A percentile compares a stretch with the other conserved stretches of the same genome.
These are phyloP conservation scores for Aspergillus cavernicola DNA, from an alignment of 495 filamentous ascomycete species.

Conservation along the genomic window DNA sequence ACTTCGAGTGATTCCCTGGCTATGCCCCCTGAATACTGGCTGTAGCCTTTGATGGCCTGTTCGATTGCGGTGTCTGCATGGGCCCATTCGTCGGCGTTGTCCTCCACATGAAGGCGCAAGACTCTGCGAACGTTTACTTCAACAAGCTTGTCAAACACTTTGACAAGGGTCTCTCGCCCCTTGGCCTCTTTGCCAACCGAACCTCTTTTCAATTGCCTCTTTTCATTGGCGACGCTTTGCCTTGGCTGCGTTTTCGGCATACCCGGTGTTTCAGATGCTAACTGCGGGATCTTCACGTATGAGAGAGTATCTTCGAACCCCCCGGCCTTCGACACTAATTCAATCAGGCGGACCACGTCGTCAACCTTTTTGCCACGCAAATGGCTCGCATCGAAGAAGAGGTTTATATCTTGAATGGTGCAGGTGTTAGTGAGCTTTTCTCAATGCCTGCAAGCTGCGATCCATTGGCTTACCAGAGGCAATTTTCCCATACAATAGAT, in stretches of 20 bases:
- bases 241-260: not conserved
- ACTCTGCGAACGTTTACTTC: not conserved
- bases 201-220: not conserved
- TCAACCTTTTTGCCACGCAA: not conserved
- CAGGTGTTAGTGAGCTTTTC: not conserved
- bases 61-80: conserved; percentile 1
- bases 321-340: not conserved
- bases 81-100: not conserved
- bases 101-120: not conserved
- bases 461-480: not conserved
- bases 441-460: not conserved
- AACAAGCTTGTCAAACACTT: conserved; percentile 1
- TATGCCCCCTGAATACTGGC: not conserved
- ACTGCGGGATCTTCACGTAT: not conserved
- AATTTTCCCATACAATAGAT: not conserved
- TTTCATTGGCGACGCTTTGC: not conserved
- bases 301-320: conserved; percentile 1
- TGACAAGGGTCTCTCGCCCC: not conserved
- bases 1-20: not conserved
- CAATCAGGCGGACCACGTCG: not conserved
- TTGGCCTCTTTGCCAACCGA: not conserved
- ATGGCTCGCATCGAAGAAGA: conserved; percentile 1
- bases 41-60: not conserved
- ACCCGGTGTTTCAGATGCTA: not conserved
- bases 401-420: not conserved